A percentile compares a stretch with the other conserved stretches of the same genome.
phyloP scores from a whole-genome alignment of 768 basidiomycete genomes.

The Boletus rubropictus region DNA sequence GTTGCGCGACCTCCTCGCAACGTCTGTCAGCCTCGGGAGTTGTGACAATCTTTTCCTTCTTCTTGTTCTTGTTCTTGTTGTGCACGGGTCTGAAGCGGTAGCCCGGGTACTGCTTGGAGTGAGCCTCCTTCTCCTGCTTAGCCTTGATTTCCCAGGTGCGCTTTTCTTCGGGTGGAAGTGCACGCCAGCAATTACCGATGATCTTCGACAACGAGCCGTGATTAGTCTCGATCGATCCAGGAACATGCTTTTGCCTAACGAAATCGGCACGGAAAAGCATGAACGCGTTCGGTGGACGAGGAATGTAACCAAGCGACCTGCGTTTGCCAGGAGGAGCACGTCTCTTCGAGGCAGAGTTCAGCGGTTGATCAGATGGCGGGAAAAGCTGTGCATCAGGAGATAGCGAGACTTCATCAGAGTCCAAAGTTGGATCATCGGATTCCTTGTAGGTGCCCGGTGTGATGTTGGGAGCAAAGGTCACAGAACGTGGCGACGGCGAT shows the following conservation, averaged over 20 bases:
- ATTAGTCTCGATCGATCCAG: conserved; percentile 46
- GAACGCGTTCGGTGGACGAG: conserved; percentile 30
- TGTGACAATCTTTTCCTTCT: conserved; percentile 24
- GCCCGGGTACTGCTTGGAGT: conserved; percentile 63
- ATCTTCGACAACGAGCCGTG: conserved; percentile 47
- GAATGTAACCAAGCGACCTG: conserved; percentile 44
- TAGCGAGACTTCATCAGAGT: conserved; percentile 23
- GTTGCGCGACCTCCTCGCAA: conserved; percentile 52
- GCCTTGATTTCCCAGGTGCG: conserved; percentile 68
- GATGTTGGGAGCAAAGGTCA: conserved; percentile 61
- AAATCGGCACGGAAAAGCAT: conserved; percentile 36
- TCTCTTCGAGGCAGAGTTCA: conserved; percentile 37
- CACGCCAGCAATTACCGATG: conserved; percentile 56
- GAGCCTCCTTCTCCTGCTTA: conserved; percentile 67
- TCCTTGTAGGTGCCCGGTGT: conserved; percentile 49
- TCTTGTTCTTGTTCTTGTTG: conserved; percentile 44
- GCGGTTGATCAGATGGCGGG: conserved; percentile 44
- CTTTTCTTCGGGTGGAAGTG: conserved; percentile 66
- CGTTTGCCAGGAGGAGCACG: conserved; percentile 58
- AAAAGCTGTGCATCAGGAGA: conserved; percentile 42
- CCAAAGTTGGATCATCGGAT: conserved; percentile 25
- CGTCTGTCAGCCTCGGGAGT: conserved; percentile 29
- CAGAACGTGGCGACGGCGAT: conserved; percentile 39
- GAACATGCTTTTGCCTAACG: conserved; percentile 42
- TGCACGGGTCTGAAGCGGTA: conserved; percentile 45